Evolutionary conservation across 2,329 filamentous ascomycete species (phyloP).

Genomic region (Aurifilum marmelostoma): DNA sequence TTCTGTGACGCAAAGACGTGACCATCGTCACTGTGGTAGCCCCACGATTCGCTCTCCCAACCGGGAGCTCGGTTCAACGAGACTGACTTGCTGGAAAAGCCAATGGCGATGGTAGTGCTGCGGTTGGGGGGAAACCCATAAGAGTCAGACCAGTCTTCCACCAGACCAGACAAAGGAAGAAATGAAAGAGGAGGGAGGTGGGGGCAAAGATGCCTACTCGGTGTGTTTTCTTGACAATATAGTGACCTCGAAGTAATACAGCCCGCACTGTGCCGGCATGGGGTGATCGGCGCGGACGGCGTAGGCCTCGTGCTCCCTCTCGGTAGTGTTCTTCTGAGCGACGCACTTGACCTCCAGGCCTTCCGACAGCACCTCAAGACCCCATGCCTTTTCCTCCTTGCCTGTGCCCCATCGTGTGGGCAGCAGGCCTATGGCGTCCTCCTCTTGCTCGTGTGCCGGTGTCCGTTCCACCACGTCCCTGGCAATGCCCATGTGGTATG

Average conservation of each 20-base stretch:
- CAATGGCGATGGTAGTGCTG: conserved; percentile 65
- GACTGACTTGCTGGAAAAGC: conserved; percentile 60
- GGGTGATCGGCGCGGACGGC: conserved; percentile 80
- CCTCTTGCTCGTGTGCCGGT: conserved; percentile 58
- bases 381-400: conserved; percentile 71
- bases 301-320: conserved; percentile 74
- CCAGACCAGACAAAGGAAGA: background rate
- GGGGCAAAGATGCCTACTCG: conserved; percentile 51
- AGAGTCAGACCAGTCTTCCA: background rate
- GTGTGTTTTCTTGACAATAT: conserved; percentile 56
- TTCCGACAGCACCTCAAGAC: conserved; percentile 74
- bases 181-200: background rate
- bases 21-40: conserved; percentile 71
- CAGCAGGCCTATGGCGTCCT: conserved; percentile 64
- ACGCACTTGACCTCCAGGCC: conserved; percentile 72
- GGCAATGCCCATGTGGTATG: conserved; percentile 73
- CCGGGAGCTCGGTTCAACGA: conserved; percentile 61
- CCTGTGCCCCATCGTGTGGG: conserved; percentile 75
- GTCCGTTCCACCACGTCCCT: conserved; percentile 84
- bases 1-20: conserved; percentile 61
- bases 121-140: background rate
- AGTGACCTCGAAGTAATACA: conserved; percentile 88
- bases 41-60: conserved; percentile 71
- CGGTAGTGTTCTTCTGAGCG: conserved; percentile 49
- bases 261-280: conserved; percentile 87